Base-by-base conservation (phyloP, 257 asterid genomes). In the Apocynum venetum region DNA sequence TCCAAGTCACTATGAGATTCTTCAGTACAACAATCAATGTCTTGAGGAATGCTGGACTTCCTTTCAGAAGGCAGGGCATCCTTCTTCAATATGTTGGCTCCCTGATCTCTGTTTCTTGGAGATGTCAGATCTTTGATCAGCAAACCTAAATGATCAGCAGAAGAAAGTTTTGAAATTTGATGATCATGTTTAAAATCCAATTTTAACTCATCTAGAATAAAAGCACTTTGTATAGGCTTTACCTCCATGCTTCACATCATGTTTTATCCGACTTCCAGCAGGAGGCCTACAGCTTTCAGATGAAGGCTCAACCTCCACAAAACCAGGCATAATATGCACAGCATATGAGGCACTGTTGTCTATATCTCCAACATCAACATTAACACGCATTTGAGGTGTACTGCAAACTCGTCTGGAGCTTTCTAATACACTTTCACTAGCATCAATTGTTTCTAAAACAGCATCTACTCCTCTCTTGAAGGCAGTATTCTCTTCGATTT, bases 371-470 rank as follows among this genome's bases (percentile, higher is more conserved):
- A 57, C 80, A 79, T 63, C 59, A 73, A 80, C 77, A 78, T 60
- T 75, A 78, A 76, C 89, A 59, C 79, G 78, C 73, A 82, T 60
- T 48, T 78, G 76, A 78, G 84, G 78, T 69, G 83, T 85, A 71
- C 76, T 71, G 46, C 77, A 61, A 71, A 76, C 72, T 55, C 71
- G 72, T 67, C 79, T 80, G 69, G 85, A 79, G 72, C 83, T 80
- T 86, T 51, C 76, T 57, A 74, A 80, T 77, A 57, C 86, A 79
- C 77, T 47, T 77, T 63, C 80, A 63, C 73, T 47, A 71, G 57
- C 59, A 60, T 82, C 82, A n/a, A 13, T 68, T 78, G 63, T 71
- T 71, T 72, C 57, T 76, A 86, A 40, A 78, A 81, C 71, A 74
- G 83, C 74, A 72, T 65, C 84, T 74, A 70, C 79, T 69, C 35